A percentile compares a stretch with the other conserved stretches of the same genome.
These are phyloP conservation scores for Scedosporium apiospermum DNA, from an alignment of 2,329 filamentous ascomycete species.

Conservation along the genomic window DNA sequence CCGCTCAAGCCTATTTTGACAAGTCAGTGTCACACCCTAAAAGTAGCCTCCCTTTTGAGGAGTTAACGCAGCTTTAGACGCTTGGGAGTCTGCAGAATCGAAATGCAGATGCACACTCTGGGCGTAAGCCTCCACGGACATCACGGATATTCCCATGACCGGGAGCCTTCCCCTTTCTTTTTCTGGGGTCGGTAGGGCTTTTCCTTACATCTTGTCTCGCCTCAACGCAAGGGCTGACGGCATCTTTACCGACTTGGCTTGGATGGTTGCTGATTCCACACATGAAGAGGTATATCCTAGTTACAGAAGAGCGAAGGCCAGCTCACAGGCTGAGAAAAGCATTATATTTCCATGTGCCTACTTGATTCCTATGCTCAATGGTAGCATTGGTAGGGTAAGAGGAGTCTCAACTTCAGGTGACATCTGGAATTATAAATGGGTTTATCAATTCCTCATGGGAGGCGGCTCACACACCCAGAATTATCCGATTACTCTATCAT, in stretches of 20 bases:
- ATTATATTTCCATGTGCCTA: too few relatives aligned
- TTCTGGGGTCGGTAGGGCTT: background rate
- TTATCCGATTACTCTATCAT: too few relatives aligned
- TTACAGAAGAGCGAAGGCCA: background rate
- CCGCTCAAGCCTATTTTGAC: too few relatives aligned
- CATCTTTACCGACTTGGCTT: background rate
- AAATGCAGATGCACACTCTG: too few relatives aligned
- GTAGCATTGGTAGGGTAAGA: background rate
- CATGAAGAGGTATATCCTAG: too few relatives aligned
- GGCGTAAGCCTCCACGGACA: background rate
- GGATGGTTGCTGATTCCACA: too few relatives aligned
- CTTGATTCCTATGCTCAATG: too few relatives aligned
- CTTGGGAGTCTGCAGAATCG: too few relatives aligned
- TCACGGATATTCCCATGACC: background rate
- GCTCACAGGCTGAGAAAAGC: too few relatives aligned
- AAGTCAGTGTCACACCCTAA: too few relatives aligned
- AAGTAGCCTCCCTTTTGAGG: too few relatives aligned
- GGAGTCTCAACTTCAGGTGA: background rate
- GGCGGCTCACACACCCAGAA: background rate
- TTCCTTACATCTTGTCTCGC: background rate
- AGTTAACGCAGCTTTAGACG: too few relatives aligned
- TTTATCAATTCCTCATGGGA: background rate
- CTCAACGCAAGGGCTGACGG: background rate
- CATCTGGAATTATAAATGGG: background rate
- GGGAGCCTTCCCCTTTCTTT: background rate